Evolutionary conservation across 2,329 filamentous ascomycete species (phyloP), one percentile per base, ranked within the genome.

Genomic region (Phaeosphaeria sp.): DNA sequence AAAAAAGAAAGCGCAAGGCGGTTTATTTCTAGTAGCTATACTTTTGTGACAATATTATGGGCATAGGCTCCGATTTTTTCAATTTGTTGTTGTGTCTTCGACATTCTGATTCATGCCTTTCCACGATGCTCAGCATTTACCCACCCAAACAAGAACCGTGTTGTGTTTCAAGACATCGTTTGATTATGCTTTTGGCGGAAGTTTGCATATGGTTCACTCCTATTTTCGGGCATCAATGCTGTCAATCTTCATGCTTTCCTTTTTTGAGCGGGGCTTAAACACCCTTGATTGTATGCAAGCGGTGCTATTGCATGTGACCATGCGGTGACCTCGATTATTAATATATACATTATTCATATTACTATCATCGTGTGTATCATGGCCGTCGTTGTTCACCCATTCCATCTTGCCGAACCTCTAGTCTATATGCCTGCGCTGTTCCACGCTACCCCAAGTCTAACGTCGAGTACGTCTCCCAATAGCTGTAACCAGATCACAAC

Each of bases 131-230:
- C 25, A 9, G 25, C 9, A 9, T 27, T 27, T 27, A 5, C 25
- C 25, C 4, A 27, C 25, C 25, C 9, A 27, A 27, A 9, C 4
- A 5, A 27, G 9, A 27, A 9, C 25, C 25, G 25, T 9, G 9
- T 5, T 27, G 25, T 27, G 25, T 4, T 27, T 27, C 9, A 5
- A 9, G 4, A 27, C 25, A 27, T 5, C 9, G 25, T 9, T 9
- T 4, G 9, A 27, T 27, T 27, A 27, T 27, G 25, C 25, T 27
- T 27, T 4, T 27, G 25, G 5, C 9, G 25, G 25, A 27, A 5
- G 11, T 64, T 68, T 51, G 25, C 65, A 15, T 41, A 59, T 11
- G 56, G 60, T n/a, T 63, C 46, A 63, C 13, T 15, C 30, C 7
- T 36, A 36, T 13, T 15, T 3, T 36, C 23, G 47, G 55, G 58